Conservation (phyloP, 176 grass and related monocot species). For the Oryza glumipatula region DNA sequence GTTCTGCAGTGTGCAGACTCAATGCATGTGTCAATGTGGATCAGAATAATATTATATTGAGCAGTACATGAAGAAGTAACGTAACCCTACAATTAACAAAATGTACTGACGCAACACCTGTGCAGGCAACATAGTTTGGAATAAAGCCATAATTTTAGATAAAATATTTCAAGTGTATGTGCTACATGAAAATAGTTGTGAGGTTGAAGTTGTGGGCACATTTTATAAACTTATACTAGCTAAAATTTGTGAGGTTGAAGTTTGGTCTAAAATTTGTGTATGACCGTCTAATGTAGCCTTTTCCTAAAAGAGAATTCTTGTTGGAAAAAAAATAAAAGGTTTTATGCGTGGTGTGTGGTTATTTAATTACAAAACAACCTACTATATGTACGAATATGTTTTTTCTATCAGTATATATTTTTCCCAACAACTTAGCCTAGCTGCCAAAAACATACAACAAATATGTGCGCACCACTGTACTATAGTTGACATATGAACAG, state of each 20-base stretch:
- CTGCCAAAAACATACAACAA: conserved; percentile 50
- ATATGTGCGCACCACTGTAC: conserved; percentile 10
- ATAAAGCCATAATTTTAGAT: background rate
- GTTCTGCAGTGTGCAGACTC: conserved; percentile 14
- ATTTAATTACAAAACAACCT: too few relatives aligned
- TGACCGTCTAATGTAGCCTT: too few relatives aligned
- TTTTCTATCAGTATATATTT: background rate
- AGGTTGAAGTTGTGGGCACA: background rate
- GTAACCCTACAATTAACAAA: background rate
- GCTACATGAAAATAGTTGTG: background rate
- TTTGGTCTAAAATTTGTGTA: too few relatives aligned
- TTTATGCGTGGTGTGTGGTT: too few relatives aligned
- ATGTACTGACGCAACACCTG: background rate
- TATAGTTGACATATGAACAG: conserved; percentile 25
- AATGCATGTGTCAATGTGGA: conserved; percentile 35
- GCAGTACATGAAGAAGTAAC: background rate
- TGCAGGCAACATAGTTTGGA: background rate
- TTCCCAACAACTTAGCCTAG: background rate
- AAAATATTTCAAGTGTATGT: background rate
- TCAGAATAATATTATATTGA: conserved; percentile 32
- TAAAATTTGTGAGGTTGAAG: background rate
- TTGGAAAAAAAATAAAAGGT: too few relatives aligned
- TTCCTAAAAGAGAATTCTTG: too few relatives aligned
- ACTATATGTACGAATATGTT: too few relatives aligned
- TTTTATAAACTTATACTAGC: background rate